Conservation (phyloP, 805 yeast genomes). For the Candida broadrunensis region DNA sequence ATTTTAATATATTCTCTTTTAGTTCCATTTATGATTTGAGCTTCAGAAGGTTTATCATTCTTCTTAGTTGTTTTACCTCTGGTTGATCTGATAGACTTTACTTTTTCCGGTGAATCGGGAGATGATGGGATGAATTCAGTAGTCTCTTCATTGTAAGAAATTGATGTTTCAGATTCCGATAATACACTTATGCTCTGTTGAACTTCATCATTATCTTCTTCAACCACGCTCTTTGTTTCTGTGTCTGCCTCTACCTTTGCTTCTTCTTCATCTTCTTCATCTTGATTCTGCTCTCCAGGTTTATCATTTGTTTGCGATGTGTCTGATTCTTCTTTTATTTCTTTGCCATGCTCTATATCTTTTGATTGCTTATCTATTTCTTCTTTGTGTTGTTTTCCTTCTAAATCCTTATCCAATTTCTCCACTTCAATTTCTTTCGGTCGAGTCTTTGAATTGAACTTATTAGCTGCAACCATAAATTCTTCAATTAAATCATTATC, state of each 20-base stretch:
- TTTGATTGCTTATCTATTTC: neutral
- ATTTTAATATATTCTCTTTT: neutral
- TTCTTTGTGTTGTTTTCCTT: neutral
- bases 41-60: too few relatives aligned
- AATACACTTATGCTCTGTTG: neutral
- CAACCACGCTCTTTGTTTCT: neutral
- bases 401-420: neutral
- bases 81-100: neutral
- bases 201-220: neutral
- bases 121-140: neutral
- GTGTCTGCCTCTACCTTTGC: neutral
- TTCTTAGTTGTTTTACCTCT: neutral
- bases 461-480: constrained; percentile 6
- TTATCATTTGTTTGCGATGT: neutral
- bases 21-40: neutral
- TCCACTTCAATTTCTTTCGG: neutral
- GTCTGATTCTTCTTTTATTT: neutral
- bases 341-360: neutral
- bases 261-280: constrained; percentile 1
- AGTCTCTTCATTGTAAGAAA: neutral
- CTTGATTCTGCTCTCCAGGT: neutral
- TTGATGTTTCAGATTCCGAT: neutral
- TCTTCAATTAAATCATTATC: constrained; percentile 14
- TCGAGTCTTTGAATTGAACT: neutral
- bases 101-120: neutral